phyloP scores from a whole-genome alignment of 129 eudicot genomes.

The Artemisia annua region DNA sequence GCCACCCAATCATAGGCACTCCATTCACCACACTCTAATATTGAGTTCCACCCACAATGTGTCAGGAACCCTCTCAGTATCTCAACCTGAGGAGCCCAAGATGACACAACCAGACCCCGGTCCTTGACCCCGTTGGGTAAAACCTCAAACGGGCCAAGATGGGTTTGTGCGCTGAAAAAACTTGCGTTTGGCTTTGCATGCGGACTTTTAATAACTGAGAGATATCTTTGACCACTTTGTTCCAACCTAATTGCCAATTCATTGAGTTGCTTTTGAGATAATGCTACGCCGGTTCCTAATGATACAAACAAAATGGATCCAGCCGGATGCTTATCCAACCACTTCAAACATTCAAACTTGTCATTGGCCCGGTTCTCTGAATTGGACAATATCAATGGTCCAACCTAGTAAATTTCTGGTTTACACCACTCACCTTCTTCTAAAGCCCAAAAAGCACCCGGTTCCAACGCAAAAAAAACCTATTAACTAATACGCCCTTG shows the following conservation, averaged over 20 bases:
- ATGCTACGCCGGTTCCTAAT: neutral
- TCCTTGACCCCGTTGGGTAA: too few species aligned
- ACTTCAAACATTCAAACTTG: slow-evolving; percentile 1
- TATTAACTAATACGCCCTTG: slow-evolving; percentile 25
- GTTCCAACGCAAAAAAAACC: neutral
- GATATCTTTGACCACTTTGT: too few species aligned
- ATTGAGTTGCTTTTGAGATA: neutral
- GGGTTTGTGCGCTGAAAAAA: too few species aligned
- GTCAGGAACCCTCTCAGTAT: slow-evolving; percentile 32
- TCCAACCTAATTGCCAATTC: too few species aligned
- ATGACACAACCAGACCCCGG: too few species aligned
- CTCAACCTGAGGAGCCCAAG: too few species aligned
- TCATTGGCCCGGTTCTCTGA: neutral
- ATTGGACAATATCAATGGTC: slow-evolving; percentile 28
- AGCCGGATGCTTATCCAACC: slow-evolving; percentile 5
- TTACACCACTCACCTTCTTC: neutral
- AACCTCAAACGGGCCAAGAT: too few species aligned
- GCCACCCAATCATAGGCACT: slow-evolving; percentile 45
- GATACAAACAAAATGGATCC: slow-evolving; percentile 9
- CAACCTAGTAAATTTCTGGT: slow-evolving; percentile 20
- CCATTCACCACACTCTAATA: slow-evolving; percentile 35
- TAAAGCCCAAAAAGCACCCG: slow-evolving; percentile 5
- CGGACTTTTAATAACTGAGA: too few species aligned
- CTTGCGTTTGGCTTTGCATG: too few species aligned
- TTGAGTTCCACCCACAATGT: slow-evolving; percentile 36